A percentile compares a stretch with the other conserved stretches of the same genome.
Evolutionary conservation across 176 grass and related monocot genomes (phyloP).

Genomic region (Neostapfia colusana): DNA sequence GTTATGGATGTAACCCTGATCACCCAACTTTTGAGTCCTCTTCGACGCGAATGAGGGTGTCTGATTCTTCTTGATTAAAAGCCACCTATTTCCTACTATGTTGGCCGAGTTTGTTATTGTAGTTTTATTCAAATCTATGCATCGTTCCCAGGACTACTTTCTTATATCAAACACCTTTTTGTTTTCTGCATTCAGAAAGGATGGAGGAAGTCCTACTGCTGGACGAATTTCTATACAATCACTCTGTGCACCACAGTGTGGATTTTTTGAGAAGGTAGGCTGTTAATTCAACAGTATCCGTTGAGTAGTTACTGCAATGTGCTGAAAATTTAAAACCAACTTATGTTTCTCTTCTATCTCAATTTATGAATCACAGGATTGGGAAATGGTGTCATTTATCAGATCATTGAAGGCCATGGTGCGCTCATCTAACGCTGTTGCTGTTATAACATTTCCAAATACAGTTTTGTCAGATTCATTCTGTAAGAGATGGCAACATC

Average conservation of each 20-base stretch:
- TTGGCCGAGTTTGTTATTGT: neutral
- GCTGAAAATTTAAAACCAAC: constrained; percentile 13
- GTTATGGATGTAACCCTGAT: neutral
- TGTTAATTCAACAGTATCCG: constrained; percentile 2
- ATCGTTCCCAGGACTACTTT: neutral
- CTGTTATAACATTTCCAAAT: constrained; percentile 78
- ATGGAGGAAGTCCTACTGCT: constrained; percentile 50
- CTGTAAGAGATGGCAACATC: constrained; percentile 92
- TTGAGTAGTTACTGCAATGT: neutral
- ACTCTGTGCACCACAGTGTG: constrained; percentile 80
- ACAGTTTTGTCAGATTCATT: constrained; percentile 62
- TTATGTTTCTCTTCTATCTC: constrained; percentile 14
- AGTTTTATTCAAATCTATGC: neutral
- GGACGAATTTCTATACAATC: constrained; percentile 90
- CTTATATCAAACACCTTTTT: constrained; percentile 10
- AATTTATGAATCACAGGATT: constrained; percentile 57
- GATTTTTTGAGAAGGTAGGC: constrained; percentile 74
- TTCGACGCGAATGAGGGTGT: neutral
- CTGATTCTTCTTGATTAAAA: neutral
- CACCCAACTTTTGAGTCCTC: neutral
- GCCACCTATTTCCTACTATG: neutral
- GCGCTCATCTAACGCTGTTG: constrained; percentile 61
- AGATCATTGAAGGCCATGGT: constrained; percentile 72
- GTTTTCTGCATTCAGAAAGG: constrained; percentile 57
- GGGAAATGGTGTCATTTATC: constrained; percentile 90